phyloP scores from a whole-genome alignment of 1,139 yeast species.

The Citeromyces hawaiiensis region DNA sequence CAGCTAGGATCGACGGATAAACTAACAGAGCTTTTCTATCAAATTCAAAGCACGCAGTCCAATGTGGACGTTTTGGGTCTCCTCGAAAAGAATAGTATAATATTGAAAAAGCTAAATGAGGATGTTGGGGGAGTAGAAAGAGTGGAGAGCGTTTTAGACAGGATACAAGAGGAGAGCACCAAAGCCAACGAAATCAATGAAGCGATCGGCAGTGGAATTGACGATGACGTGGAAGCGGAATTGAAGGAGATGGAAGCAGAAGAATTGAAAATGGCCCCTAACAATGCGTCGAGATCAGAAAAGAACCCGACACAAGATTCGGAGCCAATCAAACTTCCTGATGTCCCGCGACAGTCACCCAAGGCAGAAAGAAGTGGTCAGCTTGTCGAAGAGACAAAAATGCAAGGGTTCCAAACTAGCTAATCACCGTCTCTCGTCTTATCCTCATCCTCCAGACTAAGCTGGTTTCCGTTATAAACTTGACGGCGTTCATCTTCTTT shows the following conservation, averaged over 20 bases:
- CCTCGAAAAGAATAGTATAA: constrained; percentile 19
- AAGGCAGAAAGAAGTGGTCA: background rate
- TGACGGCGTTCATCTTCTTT: constrained; percentile 6
- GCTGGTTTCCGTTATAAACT: constrained; percentile 12
- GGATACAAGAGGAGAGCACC: constrained; percentile 18
- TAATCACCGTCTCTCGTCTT: constrained; percentile 5
- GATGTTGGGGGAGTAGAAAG: constrained; percentile 7
- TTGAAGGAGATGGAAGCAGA: constrained; percentile 6
- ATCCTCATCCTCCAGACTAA: constrained; percentile 12
- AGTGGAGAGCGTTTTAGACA: constrained; percentile 19
- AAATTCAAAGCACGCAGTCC: constrained; percentile 29
- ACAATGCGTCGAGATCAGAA: background rate
- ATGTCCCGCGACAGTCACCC: background rate
- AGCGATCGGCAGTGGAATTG: constrained; percentile 14
- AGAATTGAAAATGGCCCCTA: background rate
- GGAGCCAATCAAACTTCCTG: constrained; percentile 1
- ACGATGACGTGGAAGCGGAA: constrained; percentile 14
- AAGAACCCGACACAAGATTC: constrained; percentile 1
- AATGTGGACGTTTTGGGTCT: constrained; percentile 17
- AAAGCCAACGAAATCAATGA: constrained; percentile 16
- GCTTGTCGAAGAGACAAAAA: background rate
- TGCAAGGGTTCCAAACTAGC: constrained; percentile 2
- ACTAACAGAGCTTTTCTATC: constrained; percentile 20
- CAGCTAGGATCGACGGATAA: constrained; percentile 18
- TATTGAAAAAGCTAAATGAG: constrained; percentile 23